Conservation (phyloP, 2,329 filamentous ascomycete genomes). For the Drechslera avenae region DNA sequence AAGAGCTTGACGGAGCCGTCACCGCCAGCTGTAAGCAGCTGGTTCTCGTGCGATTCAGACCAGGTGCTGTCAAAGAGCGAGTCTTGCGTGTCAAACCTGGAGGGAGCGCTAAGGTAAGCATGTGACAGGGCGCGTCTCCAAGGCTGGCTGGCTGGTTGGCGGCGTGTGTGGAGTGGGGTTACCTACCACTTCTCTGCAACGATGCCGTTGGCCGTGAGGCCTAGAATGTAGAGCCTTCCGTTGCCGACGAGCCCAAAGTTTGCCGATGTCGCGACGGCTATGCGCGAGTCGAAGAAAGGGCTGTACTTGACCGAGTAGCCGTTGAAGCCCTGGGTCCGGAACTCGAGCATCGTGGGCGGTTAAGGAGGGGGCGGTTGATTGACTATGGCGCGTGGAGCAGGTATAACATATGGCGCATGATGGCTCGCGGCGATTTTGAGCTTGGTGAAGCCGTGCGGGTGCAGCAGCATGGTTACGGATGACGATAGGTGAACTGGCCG, state of each 20-base stretch:
- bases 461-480: slow-evolving; percentile 24
- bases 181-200: slow-evolving; percentile 78
- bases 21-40: slow-evolving; percentile 84
- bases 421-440: slow-evolving; percentile 16
- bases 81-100: slow-evolving; percentile 93
- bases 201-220: slow-evolving; percentile 81
- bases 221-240: slow-evolving; percentile 83
- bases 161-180: not conserved
- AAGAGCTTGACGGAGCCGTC: slow-evolving; percentile 96
- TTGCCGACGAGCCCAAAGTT: slow-evolving; percentile 99
- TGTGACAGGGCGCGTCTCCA: slow-evolving; percentile 10
- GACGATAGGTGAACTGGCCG: slow-evolving; percentile 27
- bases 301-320: slow-evolving; percentile 98
- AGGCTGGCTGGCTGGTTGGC: too few species aligned
- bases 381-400: slow-evolving; percentile 22
- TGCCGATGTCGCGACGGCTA: slow-evolving; percentile 86
- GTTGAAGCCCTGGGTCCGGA: slow-evolving; percentile 90
- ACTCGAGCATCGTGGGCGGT: slow-evolving; percentile 77
- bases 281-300: slow-evolving; percentile 92
- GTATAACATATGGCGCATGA: slow-evolving; percentile 16
- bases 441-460: slow-evolving; percentile 18
- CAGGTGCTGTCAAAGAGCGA: slow-evolving; percentile 93
- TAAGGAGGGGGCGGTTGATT: not conserved
- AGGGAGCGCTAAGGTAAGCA: slow-evolving; percentile 1
- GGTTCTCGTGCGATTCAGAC: slow-evolving; percentile 96